Base-by-base conservation (phyloP, 1,139 yeast genomes). In the Geotrichum aggregatum region DNA sequence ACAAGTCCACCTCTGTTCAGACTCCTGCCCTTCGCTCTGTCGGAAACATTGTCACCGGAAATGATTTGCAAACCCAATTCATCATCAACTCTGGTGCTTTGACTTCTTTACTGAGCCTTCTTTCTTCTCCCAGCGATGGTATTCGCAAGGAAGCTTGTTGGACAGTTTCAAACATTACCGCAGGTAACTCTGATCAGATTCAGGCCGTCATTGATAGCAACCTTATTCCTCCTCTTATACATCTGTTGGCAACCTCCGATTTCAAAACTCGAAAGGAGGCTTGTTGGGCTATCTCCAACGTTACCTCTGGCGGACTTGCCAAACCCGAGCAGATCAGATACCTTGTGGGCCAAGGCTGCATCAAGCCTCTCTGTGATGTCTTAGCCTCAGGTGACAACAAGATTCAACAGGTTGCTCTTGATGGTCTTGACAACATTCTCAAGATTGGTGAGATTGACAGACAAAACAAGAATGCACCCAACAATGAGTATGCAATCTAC, bases 261-360 rank as follows among this genome's bases (percentile, higher is more conserved):
- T 91, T 88, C 76, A 89, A 88, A 75, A 92, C 98, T 42, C 87
- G 88, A 70, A 92, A 92, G 72, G 98, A 92, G 74, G 98, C 98
- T 10, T 91, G 98, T 76, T 92, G 98, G 98, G 98, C 98, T 35
- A 86, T 92, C 62, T 89, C 98, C 34, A 92, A 92, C 69, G 98
- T 98, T 43, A 87, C 96, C 18, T 86, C 96, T 18, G 98, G 98
- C 63, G 98, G 97, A 34, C 77, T 89, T 62, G 77, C 85, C 45
- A 85, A 83, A 69, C 98, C 98, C 6, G 96, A 89, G 52, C 96
- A 89, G 70, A 91, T 92, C 63, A 80, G 92, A 63, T 92, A 89
- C 71, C 79, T 92, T 62, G 98, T 92, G 40, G 76, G 77, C 62
- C 98, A 92, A 73, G 98, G 98, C 39, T 89, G 98, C 74, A 91